Base-by-base conservation (phyloP, 495 filamentous ascomycete genomes). In the Hypomontagnella submonticulosa region DNA sequence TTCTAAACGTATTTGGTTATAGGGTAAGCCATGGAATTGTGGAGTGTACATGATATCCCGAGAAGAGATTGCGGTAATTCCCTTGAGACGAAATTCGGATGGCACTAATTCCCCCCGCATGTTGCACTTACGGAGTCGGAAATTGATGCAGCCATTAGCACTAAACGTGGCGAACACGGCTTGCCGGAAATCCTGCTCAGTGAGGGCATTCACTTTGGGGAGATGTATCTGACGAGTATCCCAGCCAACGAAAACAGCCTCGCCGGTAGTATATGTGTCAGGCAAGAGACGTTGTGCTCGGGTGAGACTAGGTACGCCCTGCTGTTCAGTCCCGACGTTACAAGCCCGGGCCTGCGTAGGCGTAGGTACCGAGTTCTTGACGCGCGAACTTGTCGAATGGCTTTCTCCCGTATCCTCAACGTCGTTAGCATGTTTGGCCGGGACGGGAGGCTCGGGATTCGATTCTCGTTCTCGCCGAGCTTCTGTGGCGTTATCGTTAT, bases 61-160 rank as follows among this genome's bases (percentile, higher is more conserved):
- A 23, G 20, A 34, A 34, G 61, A 58, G 7, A 65, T 34, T 1
- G 47, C 58, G 5, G 18, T 23, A 1, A n/a, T 38, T 19, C 37
- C 33, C 13, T 34, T 47, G 6, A 65, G 62, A 43, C 62, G 53
- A n/a, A 49, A 54, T 23, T 37, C 42, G 0, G 7, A 1, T 9
- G 62, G 62, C 1, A 65, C 54, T 19, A 15, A 20, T 27, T 20
- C 19, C 3, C 54, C 62, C 36, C n/a, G 54, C 49, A 59, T 65
- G 19, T 65, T 65, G 1, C 37, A 20, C 9, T 8, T 20, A 19
- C 62, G 62, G 9, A 65, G 42, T 9, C 62, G 54, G 23, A 65
- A 36, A 33, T 58, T 52, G 4, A 65, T 32, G 10, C 40, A 43
- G 3, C 61, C 61, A 4, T 23, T 20, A 12, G 3, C 4, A 16